Percentiles rank a stretch among this genome's conserved stretches.
These are phyloP conservation scores for Orbilia blumenaviensis DNA, from an alignment of 2,329 filamentous ascomycete genomes.

Conservation along the genomic window DNA sequence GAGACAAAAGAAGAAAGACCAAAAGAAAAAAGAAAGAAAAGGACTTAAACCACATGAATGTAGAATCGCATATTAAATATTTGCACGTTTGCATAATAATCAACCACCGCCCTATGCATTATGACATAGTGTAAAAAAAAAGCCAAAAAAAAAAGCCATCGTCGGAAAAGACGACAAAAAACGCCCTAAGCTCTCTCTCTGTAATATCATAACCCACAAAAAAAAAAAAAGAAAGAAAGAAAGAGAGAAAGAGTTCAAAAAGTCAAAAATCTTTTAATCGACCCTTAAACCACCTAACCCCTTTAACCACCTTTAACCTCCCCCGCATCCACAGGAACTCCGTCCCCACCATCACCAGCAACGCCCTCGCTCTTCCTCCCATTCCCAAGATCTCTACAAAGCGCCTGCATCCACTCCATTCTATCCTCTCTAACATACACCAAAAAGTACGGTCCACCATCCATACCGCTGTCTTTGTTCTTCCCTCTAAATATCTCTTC, in stretches of 20 bases:
- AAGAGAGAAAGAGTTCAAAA: not conserved
- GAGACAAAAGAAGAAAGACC: no score
- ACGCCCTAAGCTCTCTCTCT: no score
- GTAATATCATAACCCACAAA: not conserved
- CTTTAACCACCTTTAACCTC: constrained; percentile 1
- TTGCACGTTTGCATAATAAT: no score
- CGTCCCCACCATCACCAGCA: not conserved
- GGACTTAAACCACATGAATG: no score
- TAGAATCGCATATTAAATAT: no score
- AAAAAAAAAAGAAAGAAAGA: not conserved
- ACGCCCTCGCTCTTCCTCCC: constrained; percentile 7
- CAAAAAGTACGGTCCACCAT: constrained; percentile 74
- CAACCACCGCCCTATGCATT: no score
- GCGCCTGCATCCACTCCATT: constrained; percentile 59
- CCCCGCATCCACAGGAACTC: not conserved
- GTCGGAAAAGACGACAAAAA: no score
- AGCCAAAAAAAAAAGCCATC: no score
- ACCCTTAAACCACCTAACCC: constrained; percentile 5
- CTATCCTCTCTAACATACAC: constrained; percentile 79
- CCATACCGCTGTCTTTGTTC: constrained; percentile 67
- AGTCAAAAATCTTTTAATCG: not conserved
- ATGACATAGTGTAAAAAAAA: no score
- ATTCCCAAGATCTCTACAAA: constrained; percentile 53
- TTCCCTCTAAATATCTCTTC: constrained; percentile 70
- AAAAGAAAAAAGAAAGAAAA: no score